phyloP scores from a whole-genome alignment of 2,329 filamentous ascomycete genomes.

The Pyrenophora tritici-repentis region DNA sequence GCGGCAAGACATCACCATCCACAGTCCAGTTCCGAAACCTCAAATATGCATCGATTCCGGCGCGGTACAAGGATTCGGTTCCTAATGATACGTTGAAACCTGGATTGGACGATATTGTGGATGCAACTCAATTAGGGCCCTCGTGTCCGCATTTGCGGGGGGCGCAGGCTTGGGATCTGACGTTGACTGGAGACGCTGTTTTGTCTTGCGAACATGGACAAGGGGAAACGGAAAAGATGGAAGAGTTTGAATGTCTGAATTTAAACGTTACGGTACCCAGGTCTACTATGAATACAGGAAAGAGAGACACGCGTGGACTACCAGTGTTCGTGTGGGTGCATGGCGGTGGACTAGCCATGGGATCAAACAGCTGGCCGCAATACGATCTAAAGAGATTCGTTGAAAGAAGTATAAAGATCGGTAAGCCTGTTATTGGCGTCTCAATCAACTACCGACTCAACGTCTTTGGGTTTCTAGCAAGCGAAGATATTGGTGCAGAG shows the following conservation, averaged over 20 bases:
- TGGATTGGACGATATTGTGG: slow-evolving; percentile 22
- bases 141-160: slow-evolving; percentile 45
- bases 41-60: slow-evolving; percentile 44
- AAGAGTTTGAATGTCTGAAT: slow-evolving; percentile 46
- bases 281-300: background rate
- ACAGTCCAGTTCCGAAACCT: slow-evolving; percentile 44
- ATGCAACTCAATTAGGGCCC: slow-evolving; percentile 45
- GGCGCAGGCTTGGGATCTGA: slow-evolving; percentile 36
- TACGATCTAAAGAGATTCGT: slow-evolving; percentile 55
- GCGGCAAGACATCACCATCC: slow-evolving; percentile 22
- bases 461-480: slow-evolving; percentile 49
- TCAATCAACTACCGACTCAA: slow-evolving; percentile 44
- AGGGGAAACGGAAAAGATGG: slow-evolving; percentile 25
- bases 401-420: slow-evolving; percentile 49
- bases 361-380: slow-evolving; percentile 59
- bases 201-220: slow-evolving; percentile 22
- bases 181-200: slow-evolving; percentile 26
- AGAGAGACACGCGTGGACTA: slow-evolving; percentile 28
- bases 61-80: slow-evolving; percentile 40
- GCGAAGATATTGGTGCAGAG: slow-evolving; percentile 49
- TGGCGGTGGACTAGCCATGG: slow-evolving; percentile 57
- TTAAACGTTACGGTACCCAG: slow-evolving; percentile 43
- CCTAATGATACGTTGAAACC: slow-evolving; percentile 12
- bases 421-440: slow-evolving; percentile 52
- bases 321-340: slow-evolving; percentile 61